Evolutionary conservation across 805 yeast genomes (phyloP), one percentile per base, ranked within the genome.

Genomic region (Schwanniomyces yamadae): DNA sequence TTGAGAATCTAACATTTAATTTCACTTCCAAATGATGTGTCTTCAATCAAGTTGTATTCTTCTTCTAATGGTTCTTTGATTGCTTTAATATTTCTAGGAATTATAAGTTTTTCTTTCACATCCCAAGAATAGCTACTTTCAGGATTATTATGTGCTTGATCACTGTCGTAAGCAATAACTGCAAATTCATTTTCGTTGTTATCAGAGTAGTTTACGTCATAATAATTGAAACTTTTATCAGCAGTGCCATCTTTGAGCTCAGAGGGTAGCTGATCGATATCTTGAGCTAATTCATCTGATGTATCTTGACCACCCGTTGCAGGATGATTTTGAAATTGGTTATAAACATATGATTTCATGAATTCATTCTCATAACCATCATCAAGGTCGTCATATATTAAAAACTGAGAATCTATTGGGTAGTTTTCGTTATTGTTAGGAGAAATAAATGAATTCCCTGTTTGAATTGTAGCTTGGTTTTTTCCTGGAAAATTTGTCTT

Each of bases 341-440:
- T 14, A 19, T 30, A 24, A 11, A 31, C 22, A 15, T 39, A 28
- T 7, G 34, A 34, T 13, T 29, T 33, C 31, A 39, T 34, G 27
- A 39, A 40, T 20, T 34, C 37, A 27, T 42, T 36, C 28, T 42
- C 45, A 37, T 54, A 54, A 4, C 56, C 57, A 32, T 53, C 56
- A 37, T 47, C 54, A 10, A 46, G 19, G 25, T 52, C 52, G 19
- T 48, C 50, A 39, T 44, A 29, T 13, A 25, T 19, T 28, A 19
- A 26, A n/a, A 33, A 24, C 20, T 29, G 14, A 13, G 14, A 20
- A 16, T 23, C 16, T 12, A 17, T 32, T 12, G 36, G 29, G 23
- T 7, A 17, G n/a, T 25, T 32, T 12, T 12, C 34, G 11, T 33
- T 13, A n/a, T 28, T 21, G 16, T 27, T 28, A 16, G 7, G 20